A percentile compares a stretch with the other conserved stretches of the same genome.
These are phyloP conservation scores for Musa balbisiana DNA, from an alignment of 202 grass and related monocot species.

Conservation along the genomic window DNA sequence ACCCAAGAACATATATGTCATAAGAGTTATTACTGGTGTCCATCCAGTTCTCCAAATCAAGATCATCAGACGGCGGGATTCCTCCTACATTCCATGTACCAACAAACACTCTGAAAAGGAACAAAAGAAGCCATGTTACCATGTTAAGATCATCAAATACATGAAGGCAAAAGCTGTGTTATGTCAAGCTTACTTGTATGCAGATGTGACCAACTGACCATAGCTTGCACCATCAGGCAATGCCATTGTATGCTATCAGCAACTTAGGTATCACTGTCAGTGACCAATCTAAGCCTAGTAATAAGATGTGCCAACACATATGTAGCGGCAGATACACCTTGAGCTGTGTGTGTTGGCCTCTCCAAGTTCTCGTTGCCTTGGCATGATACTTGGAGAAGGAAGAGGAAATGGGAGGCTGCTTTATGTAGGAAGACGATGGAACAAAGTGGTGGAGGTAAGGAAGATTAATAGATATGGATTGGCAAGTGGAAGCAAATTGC, in stretches of 20 bases:
- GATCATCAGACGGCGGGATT: neutral
- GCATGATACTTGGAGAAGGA: neutral
- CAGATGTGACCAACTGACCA: too few species aligned
- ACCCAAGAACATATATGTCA: conserved; percentile 22
- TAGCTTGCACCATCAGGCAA: neutral
- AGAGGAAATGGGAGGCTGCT: neutral
- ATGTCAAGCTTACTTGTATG: neutral
- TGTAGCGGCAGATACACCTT: neutral
- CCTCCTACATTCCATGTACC: conserved; percentile 20
- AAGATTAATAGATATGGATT: neutral
- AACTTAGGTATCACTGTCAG: neutral
- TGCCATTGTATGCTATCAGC: neutral
- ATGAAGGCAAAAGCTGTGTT: neutral
- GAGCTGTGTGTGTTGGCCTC: neutral
- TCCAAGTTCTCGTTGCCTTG: neutral
- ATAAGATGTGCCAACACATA: too few species aligned
- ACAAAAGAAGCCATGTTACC: neutral
- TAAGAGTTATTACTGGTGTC: conserved; percentile 1
- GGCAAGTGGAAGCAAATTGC: neutral
- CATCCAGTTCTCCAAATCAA: conserved; percentile 17
- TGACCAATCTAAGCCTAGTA: too few species aligned
- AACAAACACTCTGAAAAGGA: conserved; percentile 2
- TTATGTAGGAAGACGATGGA: neutral
- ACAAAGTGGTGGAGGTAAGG: neutral
- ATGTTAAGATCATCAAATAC: neutral